Evolutionary conservation across 2,329 filamentous ascomycete genomes (phyloP), one percentile per base, ranked within the genome.

Genomic region (Hypomyces rosellus): DNA sequence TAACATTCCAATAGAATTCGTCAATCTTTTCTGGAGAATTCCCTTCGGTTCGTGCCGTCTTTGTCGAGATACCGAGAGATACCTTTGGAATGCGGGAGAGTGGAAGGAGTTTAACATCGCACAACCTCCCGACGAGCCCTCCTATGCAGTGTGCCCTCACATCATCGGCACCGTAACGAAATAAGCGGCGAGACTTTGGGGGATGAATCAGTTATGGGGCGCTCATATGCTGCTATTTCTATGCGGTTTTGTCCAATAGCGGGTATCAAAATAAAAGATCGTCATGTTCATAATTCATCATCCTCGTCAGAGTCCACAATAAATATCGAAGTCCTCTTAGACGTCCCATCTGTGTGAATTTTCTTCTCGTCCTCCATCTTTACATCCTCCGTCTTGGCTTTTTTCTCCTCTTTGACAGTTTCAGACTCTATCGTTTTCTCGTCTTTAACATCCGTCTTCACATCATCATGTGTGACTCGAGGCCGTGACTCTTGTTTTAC

Each of bases 81-180:
- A 61, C 18, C 61, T 82, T n/a, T 66, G 64, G 25, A 67, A 73
- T 34, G 76, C 74, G 9, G 79, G 77, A 0, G 63, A 69, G 0
- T 82, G 79, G 77, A 63, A 68, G 5, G 65, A 68, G 6, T 60
- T 80, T 9, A 76, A 82, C 53, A 57, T 82, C 5, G 66, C 54
- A 0, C 69, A 69, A 49, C 71, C 72, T 0, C 55, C 58, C 0
- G 63, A 58, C 1, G 72, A 78, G 56, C 64, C 64, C 3, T 73
- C 72, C 65, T 76, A 68, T 46, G 55, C 66, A 1, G 52, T 64
- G 2, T 53, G 78, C 13, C 78, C 78, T 22, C 77, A 81, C 46
- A 61, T 77, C n/a, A 54, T 74, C 15, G 78, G 78, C 3, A 71
- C 74, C 0, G 61, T 80, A 46, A 79, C 74, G 0, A 82, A 82